Evolutionary conservation across 2,329 filamentous ascomycete species (phyloP).

Genomic region (Fusarium cyanostomum): DNA sequence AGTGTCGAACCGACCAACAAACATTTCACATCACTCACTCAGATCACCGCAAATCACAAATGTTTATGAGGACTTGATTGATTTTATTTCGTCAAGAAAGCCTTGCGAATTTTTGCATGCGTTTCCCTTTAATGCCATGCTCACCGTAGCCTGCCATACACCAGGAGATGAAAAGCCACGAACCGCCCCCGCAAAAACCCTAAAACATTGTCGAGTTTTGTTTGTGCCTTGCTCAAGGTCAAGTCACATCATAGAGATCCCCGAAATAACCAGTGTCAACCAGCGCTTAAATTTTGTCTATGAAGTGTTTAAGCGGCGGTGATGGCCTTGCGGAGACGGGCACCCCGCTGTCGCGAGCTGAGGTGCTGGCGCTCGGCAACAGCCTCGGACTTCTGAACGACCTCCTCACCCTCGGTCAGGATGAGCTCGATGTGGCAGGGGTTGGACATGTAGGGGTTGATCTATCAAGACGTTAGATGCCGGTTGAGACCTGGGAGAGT

Average conservation of each 20-base stretch:
- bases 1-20: too few relatives aligned
- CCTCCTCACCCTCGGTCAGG: constrained; percentile 96
- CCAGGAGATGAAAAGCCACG: constrained; percentile 54
- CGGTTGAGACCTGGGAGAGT: neutral
- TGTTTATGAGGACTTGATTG: constrained; percentile 45
- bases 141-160: constrained; percentile 52
- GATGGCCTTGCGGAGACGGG: constrained; percentile 70
- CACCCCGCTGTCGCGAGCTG: constrained; percentile 91
- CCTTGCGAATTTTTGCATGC: constrained; percentile 50
- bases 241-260: constrained; percentile 36
- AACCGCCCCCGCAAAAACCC: constrained; percentile 46
- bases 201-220: constrained; percentile 41
- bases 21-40: constrained; percentile 10
- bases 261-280: constrained; percentile 39
- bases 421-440: constrained; percentile 99
- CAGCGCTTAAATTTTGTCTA: constrained; percentile 40
- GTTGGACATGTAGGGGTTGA: constrained; percentile 99
- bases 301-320: constrained; percentile 65
- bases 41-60: neutral
- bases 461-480: constrained; percentile 63
- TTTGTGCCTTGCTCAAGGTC: constrained; percentile 31
- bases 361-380: constrained; percentile 77
- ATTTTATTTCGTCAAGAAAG: constrained; percentile 52
- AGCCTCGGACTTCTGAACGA: constrained; percentile 94
- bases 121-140: constrained; percentile 53